A percentile compares a stretch with the other conserved stretches of the same genome.
Conservation (phyloP, 139 green algal species). For the Astrephomene gubernaculifera region DNA sequence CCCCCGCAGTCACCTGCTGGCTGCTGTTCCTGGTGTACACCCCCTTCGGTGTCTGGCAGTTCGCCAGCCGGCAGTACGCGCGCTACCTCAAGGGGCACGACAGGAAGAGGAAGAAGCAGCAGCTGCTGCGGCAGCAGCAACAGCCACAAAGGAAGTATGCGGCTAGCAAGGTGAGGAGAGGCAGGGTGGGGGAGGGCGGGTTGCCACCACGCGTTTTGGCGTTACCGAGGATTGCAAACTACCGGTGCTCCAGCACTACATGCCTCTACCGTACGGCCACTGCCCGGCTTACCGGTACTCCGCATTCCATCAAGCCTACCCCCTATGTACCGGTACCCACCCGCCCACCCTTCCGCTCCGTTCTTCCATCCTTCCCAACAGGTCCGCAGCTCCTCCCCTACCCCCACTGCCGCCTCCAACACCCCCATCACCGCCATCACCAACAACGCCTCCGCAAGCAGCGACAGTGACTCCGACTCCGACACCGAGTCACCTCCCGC, state of each 20-base stretch:
- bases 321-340: neutral
- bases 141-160: no score
- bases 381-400: no score
- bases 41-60: conserved; percentile 30
- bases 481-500: neutral
- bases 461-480: no score
- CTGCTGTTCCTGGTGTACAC: conserved; percentile 37
- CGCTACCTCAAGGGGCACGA: neutral
- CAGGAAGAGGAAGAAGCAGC: neutral
- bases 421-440: neutral
- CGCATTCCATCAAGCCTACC: neutral
- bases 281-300: no score
- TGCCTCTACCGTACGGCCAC: neutral
- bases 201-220: no score
- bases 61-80: conserved; percentile 20
- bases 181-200: no score
- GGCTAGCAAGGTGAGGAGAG: no score
- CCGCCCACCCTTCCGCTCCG: no score
- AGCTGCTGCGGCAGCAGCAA: no score
- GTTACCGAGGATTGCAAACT: no score
- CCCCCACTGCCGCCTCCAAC: neutral
- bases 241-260: no score
- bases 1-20: neutral
- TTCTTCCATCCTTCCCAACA: neutral
- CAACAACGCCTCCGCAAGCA: neutral